These are phyloP conservation scores for Termitomyces sp. DNA, from an alignment of 768 basidiomycete species.

Conservation along the genomic window DNA sequence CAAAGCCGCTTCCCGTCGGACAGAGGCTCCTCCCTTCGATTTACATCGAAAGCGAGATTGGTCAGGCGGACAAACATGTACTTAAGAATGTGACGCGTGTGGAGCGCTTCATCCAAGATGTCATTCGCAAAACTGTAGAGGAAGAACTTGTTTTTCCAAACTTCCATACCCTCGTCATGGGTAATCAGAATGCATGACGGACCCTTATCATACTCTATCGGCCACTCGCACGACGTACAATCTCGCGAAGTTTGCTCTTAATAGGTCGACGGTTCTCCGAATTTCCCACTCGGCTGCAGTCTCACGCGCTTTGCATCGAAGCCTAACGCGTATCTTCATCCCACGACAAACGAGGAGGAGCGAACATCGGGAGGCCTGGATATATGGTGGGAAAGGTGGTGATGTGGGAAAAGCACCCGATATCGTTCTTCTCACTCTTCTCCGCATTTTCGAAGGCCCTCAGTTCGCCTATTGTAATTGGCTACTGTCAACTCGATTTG, in stretches of 20 bases:
- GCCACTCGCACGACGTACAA: neutral
- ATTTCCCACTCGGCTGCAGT: neutral
- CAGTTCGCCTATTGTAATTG: neutral
- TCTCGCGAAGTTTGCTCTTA: neutral
- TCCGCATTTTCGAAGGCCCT: neutral
- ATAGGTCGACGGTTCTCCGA: neutral
- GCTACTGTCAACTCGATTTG: neutral
- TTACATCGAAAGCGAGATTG: constrained; percentile 94
- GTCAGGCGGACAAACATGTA: constrained; percentile 92
- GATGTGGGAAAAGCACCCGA: neutral
- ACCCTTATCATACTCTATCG: neutral
- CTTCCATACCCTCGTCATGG: constrained; percentile 70
- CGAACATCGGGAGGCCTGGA: neutral
- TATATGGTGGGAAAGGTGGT: neutral
- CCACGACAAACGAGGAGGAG: neutral
- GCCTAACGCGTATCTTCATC: neutral
- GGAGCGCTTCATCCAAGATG: constrained; percentile 93
- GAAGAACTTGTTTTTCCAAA: constrained; percentile 97
- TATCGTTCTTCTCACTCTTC: neutral
- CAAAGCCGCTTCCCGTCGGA: constrained; percentile 74
- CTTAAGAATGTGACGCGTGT: constrained; percentile 94
- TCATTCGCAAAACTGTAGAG: constrained; percentile 90
- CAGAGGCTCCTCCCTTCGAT: constrained; percentile 82
- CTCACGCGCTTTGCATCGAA: neutral
- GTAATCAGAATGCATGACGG: constrained; percentile 11